Evolutionary conservation across 2,329 filamentous ascomycete genomes (phyloP), one percentile per base, ranked within the genome.

Genomic region (Periconia sp.): DNA sequence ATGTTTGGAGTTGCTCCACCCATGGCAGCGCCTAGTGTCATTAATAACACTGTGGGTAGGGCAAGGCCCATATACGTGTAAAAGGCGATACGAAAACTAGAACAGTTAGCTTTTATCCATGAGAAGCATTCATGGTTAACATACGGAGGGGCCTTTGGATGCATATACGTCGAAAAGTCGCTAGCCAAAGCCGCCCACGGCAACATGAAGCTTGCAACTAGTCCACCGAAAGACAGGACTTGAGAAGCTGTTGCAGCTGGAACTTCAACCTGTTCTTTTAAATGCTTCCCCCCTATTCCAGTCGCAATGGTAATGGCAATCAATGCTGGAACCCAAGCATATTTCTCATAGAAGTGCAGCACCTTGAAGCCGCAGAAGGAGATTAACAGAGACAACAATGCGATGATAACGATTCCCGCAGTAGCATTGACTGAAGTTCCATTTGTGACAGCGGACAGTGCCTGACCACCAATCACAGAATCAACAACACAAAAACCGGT

Each of bases 11-110:
- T 77, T 30, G 84, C 84, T 7, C 83, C 84, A 17, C 80, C 84
- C 42, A 88, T 85, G n/a, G 85, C 85, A 10, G 85, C 82, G 7
- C 85, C 85, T 0, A 88, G 79, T 0, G 77, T 77, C 83, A 88
- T 86, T 47, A 88, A 77, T 0, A 82, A 75, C 37, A 85, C 75
- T 0, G 82, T 83, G 0, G 84, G 83, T 6, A 82, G 59, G 7
- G 77, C 68, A 2, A 86, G 77, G 10, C 85, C 85, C 13, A 77
- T 60, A 63, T 84, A 87, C 1, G 78, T 80, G 63, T 87, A 87
- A 3, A 74, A 53, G 50, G 85, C 85, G 53, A 86, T 73, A 46
- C 74, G 71, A 35, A 65, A 45, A 2, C 61, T 63, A 31, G 8
- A 33, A n/a, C 23, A 9, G 19, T 50, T 23, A 50, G 41, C 14